These are phyloP conservation scores for Orbilia brochopaga DNA, from an alignment of 2,329 filamentous ascomycete species.

Conservation along the genomic window DNA sequence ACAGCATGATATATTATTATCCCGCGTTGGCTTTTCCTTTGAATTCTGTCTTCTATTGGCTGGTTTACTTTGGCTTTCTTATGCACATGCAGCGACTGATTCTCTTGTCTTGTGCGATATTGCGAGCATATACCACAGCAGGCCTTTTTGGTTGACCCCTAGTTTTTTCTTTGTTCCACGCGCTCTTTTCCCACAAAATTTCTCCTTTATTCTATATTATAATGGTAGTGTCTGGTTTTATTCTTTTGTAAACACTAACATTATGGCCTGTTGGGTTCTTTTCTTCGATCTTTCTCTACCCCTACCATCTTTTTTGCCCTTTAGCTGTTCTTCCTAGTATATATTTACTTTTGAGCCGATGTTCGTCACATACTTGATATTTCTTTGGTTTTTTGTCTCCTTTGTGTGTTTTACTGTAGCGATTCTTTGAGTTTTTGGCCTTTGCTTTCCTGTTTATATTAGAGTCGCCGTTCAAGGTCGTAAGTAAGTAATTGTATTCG, in stretches of 20 bases:
- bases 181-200: slow-evolving; percentile 1
- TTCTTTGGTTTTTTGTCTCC: too few species aligned
- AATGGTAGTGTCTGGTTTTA: slow-evolving; percentile 13
- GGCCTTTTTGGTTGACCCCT: slow-evolving; percentile 16
- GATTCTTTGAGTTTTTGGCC: not conserved
- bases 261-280: slow-evolving; percentile 3
- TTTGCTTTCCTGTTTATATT: slow-evolving; percentile 24
- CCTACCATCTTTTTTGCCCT: slow-evolving; percentile 9
- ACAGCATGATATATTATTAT: slow-evolving; percentile 1
- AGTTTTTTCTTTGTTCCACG: not conserved
- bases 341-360: not conserved
- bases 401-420: slow-evolving; percentile 4
- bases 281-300: not conserved
- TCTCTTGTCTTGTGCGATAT: slow-evolving; percentile 12
- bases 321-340: slow-evolving; percentile 4
- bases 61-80: slow-evolving; percentile 16
- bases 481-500: slow-evolving; percentile 10
- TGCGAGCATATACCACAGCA: slow-evolving; percentile 36
- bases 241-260: slow-evolving; percentile 36
- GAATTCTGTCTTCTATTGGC: slow-evolving; percentile 4
- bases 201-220: not conserved
- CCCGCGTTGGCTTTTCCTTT: slow-evolving; percentile 3
- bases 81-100: slow-evolving; percentile 16
- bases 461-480: not conserved
- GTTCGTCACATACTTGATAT: too few species aligned